Conservation (phyloP, 495 filamentous ascomycete species). For the Aspergillus leporis region DNA sequence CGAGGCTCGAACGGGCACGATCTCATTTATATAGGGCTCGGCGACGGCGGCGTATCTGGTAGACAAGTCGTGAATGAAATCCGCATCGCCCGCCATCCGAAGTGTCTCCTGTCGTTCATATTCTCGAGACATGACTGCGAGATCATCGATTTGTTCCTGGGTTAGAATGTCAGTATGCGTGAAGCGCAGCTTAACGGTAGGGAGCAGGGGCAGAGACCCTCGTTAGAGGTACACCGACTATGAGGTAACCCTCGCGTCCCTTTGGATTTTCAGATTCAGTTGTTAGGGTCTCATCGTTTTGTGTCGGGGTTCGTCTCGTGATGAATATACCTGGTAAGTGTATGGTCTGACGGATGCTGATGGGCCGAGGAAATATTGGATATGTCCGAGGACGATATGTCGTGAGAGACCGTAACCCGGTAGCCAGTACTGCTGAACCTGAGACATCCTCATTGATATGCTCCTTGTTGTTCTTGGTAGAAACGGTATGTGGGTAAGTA, state of each 20-base stretch:
- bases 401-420: constrained; percentile 55
- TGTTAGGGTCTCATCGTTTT: constrained; percentile 17
- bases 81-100: constrained; percentile 43
- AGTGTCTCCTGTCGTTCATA: constrained; percentile 54
- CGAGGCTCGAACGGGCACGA: constrained; percentile 41
- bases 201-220: constrained; percentile 38
- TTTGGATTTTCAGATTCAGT: constrained; percentile 24
- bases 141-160: constrained; percentile 56
- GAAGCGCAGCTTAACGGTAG: neutral
- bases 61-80: constrained; percentile 22
- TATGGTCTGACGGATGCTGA: constrained; percentile 51
- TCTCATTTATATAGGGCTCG: constrained; percentile 53
- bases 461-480: neutral
- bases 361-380: constrained; percentile 54
- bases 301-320: neutral
- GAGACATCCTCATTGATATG: constrained; percentile 30
- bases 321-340: constrained; percentile 48
- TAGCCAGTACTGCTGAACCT: constrained; percentile 51
- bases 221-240: constrained; percentile 51
- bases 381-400: constrained; percentile 53
- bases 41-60: constrained; percentile 18
- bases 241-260: constrained; percentile 57
- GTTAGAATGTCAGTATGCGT: constrained; percentile 5
- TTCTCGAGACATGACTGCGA: constrained; percentile 50
- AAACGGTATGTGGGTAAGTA: neutral